Percentiles rank a stretch among this genome's conserved stretches.
Conservation (phyloP, 306 rosid species). For the Trifolium pratense region DNA sequence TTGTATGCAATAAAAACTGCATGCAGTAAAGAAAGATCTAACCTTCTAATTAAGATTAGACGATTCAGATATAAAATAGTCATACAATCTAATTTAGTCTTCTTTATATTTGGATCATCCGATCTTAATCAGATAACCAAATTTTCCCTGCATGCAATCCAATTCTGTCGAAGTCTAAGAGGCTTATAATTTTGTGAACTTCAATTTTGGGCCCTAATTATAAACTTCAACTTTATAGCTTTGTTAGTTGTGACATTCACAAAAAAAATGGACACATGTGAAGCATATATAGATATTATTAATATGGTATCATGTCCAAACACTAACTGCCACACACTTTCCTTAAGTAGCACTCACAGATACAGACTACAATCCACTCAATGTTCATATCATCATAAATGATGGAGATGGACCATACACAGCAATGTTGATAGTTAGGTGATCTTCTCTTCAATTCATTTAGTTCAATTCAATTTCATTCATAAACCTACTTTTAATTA, state of each 20-base stretch:
- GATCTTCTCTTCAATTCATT: constrained; percentile 36
- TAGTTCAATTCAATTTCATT: constrained; percentile 29
- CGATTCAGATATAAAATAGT: too few species aligned
- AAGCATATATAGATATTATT: not conserved
- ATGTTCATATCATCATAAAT: constrained; percentile 31
- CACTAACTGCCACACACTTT: constrained; percentile 4
- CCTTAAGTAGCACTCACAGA: not conserved
- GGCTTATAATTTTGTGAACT: too few species aligned
- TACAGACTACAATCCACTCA: constrained; percentile 1
- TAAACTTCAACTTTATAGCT: not conserved
- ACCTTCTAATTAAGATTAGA: too few species aligned
- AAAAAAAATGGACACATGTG: not conserved
- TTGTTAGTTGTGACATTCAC: not conserved
- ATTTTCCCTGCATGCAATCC: too few species aligned
- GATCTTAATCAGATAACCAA: too few species aligned
- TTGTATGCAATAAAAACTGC: too few species aligned
- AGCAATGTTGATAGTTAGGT: constrained; percentile 39
- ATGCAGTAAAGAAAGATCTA: too few species aligned
- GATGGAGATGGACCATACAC: constrained; percentile 42
- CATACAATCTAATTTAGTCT: too few species aligned
- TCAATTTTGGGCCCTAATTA: too few species aligned
- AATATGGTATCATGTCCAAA: not conserved
- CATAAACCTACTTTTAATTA: not conserved
- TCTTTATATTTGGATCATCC: too few species aligned
- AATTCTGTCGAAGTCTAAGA: too few species aligned